Evolutionary conservation across 495 filamentous ascomycete species (phyloP).

Genomic region (Astrocystis sublimbata): DNA sequence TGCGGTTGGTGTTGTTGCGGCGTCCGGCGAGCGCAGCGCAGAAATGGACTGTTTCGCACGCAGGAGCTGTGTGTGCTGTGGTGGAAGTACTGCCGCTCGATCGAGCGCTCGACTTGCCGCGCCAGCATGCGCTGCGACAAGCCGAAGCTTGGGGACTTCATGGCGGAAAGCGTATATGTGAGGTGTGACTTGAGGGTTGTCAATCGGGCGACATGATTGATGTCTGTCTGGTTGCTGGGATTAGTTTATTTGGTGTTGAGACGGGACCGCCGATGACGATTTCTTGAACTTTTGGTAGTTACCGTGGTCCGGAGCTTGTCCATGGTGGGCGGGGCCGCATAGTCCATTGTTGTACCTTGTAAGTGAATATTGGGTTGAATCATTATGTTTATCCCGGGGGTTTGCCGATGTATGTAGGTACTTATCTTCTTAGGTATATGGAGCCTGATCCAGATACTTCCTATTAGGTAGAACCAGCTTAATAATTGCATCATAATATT

Average conservation of each 20-base stretch:
- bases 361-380: background rate
- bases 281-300: background rate
- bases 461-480: no score
- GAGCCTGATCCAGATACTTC: no score
- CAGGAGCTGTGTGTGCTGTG: background rate
- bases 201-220: constrained; percentile 10
- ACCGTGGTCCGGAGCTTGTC: no score
- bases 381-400: no score
- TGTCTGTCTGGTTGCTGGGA: background rate
- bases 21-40: no score
- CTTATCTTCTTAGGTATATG: no score
- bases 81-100: constrained; percentile 27
- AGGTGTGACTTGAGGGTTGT: background rate
- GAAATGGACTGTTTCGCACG: background rate
- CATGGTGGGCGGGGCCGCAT: no score
- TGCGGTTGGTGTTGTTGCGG: background rate
- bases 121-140: constrained; percentile 25
- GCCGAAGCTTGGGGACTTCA: constrained; percentile 21
- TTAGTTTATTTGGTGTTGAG: background rate
- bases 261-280: constrained; percentile 12
- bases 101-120: constrained; percentile 24
- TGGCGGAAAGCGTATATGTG: constrained; percentile 6
- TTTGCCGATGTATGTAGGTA: no score
- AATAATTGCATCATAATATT: no score
- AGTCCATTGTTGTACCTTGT: background rate